A percentile compares a stretch with the other conserved stretches of the same genome.
These are phyloP conservation scores for Trichoderma sp. DNA, from an alignment of 2,329 filamentous ascomycete species.

Conservation along the genomic window DNA sequence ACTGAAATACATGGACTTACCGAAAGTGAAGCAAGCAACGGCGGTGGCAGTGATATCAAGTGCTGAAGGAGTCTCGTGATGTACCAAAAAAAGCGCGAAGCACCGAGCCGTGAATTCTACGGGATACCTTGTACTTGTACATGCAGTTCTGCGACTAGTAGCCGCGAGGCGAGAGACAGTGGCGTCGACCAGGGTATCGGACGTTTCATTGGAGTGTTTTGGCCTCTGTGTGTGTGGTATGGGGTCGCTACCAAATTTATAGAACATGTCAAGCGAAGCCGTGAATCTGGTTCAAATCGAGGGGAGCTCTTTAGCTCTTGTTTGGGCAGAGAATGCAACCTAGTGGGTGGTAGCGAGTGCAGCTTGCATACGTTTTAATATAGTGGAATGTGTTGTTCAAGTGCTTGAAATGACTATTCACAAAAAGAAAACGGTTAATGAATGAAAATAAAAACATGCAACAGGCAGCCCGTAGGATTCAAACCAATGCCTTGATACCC, in stretches of 20 bases:
- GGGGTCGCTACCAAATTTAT: neutral
- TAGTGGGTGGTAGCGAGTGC: neutral
- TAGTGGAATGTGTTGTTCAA: no score
- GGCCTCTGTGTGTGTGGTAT: no score
- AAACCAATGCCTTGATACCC: neutral
- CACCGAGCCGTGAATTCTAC: neutral
- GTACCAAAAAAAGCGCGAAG: neutral
- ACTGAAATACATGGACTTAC: neutral
- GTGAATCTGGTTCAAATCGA: neutral
- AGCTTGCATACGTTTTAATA: no score
- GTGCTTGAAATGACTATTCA: neutral
- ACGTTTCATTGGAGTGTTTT: conserved; percentile 16
- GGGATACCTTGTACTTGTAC: neutral
- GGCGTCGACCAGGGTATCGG: conserved; percentile 14
- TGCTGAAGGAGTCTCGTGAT: neutral
- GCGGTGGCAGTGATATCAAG: neutral
- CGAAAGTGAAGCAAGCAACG: neutral
- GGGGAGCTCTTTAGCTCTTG: neutral
- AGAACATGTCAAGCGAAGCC: neutral
- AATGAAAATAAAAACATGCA: neutral
- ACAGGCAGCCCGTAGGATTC: neutral
- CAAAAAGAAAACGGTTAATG: neutral
- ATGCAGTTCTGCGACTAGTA: neutral
- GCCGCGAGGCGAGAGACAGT: neutral
- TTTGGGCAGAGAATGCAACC: neutral